Evolutionary conservation across 1,284 basidiomycete genomes (phyloP).

Genomic region (Apiotrichum gamsii): DNA sequence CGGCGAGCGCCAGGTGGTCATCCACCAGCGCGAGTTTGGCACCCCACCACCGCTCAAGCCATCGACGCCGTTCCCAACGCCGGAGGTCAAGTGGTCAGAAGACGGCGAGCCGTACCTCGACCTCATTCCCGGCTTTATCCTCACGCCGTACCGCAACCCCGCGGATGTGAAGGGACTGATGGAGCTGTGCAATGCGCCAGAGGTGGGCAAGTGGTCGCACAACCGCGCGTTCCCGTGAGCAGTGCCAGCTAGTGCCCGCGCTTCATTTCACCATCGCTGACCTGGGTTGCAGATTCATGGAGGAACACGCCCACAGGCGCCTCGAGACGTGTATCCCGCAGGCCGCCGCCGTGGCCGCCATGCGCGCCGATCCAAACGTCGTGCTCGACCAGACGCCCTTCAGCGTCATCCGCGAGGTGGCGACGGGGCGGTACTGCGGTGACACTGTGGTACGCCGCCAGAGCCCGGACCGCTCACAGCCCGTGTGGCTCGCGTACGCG

Average conservation of each 20-base stretch:
- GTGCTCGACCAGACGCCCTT: background rate
- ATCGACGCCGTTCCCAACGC: background rate
- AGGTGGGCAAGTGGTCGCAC: background rate
- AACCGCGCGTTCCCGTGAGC: background rate
- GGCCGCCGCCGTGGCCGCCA: background rate
- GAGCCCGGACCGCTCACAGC: background rate
- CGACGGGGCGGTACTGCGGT: background rate
- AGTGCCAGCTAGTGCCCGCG: no score
- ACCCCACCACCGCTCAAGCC: background rate
- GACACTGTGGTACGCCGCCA: background rate
- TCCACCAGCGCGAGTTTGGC: background rate
- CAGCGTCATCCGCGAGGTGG: background rate
- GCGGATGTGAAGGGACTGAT: background rate
- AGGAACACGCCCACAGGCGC: background rate
- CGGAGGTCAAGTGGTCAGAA: background rate
- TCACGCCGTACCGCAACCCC: slow-evolving; percentile 1
- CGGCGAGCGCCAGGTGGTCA: background rate
- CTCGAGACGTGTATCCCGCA: background rate
- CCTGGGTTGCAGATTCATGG: no score
- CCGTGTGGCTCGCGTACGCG: background rate
- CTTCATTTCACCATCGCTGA: no score
- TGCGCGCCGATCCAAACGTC: background rate
- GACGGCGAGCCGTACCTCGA: slow-evolving; percentile 1
- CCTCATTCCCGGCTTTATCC: background rate
- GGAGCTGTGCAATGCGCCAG: background rate